phyloP scores from a whole-genome alignment of 2,329 filamentous ascomycete species.

The Arthrobotrys sphaeroides region DNA sequence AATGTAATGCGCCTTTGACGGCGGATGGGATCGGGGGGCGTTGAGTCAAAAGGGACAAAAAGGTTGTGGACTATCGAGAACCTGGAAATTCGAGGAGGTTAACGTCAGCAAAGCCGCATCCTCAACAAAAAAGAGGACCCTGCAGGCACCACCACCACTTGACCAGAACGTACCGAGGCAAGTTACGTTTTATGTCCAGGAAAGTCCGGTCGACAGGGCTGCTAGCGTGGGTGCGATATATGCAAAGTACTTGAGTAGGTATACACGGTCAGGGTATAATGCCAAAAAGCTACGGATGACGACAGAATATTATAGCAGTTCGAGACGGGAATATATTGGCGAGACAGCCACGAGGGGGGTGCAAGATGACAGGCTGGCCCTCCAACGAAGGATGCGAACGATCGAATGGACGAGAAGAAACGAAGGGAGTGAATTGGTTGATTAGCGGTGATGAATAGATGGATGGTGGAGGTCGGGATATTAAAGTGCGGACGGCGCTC shows the following conservation, averaged over 20 bases:
- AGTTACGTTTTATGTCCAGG: neutral
- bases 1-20: conserved; percentile 11
- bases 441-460: neutral
- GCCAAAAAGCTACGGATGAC: conserved; percentile 6
- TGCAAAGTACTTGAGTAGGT: neutral
- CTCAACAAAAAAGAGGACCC: conserved; percentile 44
- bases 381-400: neutral
- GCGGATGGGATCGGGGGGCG: conserved; percentile 36
- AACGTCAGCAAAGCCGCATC: conserved; percentile 50
- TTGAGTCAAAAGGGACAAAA: conserved; percentile 10
- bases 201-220: neutral
- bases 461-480: neutral
- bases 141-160: neutral
- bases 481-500: conserved; percentile 13
- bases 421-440: conserved; percentile 2
- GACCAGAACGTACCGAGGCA: conserved; percentile 37
- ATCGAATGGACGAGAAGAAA: conserved; percentile 14
- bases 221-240: conserved; percentile 11
- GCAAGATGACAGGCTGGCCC: conserved; percentile 39
- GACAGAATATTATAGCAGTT: neutral
- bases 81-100: conserved; percentile 22
- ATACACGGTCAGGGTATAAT: neutral
- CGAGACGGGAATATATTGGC: conserved; percentile 11
- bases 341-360: neutral
- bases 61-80: conserved; percentile 4